Base-by-base conservation (phyloP, 805 yeast genomes). In the Yamadazyma tumulicola region DNA sequence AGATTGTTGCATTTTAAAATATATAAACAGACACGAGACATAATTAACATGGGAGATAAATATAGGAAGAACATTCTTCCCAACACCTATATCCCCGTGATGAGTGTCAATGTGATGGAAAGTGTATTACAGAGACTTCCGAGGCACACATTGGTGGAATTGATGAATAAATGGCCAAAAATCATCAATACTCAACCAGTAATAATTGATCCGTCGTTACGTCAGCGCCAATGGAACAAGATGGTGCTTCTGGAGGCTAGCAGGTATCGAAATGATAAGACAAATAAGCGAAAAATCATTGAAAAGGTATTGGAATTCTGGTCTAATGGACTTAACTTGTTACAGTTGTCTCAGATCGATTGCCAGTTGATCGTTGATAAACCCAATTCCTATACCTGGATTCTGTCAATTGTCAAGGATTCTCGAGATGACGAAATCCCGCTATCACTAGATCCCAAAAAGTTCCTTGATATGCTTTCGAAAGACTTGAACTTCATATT, bases 321-420 rank as follows among this genome's bases (percentile, higher is more conserved):
- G 73, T 58, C 69, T 1, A 46, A 55, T 5, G 87, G 87, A 0
- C 52, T 81, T 27, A 81, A 79, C 44, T 57, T 80, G 1, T 61
- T 78, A 12, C 94, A 85, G 50, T 50, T 79, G 26, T 80, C 93
- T 0, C 87, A 82, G 40, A 57, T 83, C 4, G 93, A 85, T 45
- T 74, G 81, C 34, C 84, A 80, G 45, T 49, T 72, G 28, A 61
- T 83, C 28, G 73, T 83, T 2, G 83, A 80, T 46, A 69, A 73
- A 38, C 79, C 88, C 0, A 57, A 55, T 24, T 36, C 61, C 3
- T 68, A 57, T 45, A 51, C 51, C 21, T 75, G 81, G 81, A 54
- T 63, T 1, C 65, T 67, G 33, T 73, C 79, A 4, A 64, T 70
- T 2, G 75, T 71, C 0, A 58, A 54, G 32, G 63, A 73, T 34